Conservation (phyloP, 192 early-diverging fungal species). For the Cladochytrium replicatum region DNA sequence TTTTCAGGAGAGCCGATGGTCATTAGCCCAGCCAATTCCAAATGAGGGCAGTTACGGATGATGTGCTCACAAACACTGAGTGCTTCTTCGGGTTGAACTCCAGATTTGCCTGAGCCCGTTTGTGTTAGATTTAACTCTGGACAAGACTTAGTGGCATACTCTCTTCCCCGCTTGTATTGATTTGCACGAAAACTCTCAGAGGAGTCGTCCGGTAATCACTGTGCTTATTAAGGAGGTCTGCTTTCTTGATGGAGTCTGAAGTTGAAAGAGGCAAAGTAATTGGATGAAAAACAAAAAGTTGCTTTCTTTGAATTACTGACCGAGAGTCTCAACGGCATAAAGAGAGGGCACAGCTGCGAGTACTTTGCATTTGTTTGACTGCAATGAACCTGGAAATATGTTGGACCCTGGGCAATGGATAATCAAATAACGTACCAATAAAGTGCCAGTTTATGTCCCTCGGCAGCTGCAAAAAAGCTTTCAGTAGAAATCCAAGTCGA, state of each 20-base stretch:
- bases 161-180: conserved; percentile 90
- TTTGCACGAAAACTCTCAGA: conserved; percentile 80
- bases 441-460: conserved; percentile 95
- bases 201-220: conserved; percentile 40
- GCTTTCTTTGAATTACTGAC: conserved; percentile 6
- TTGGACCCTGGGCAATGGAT: not conserved
- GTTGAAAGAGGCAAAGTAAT: not conserved
- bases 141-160: conserved; percentile 32
- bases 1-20: conserved; percentile 80
- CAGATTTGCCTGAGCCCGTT: conserved; percentile 60
- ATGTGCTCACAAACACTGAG: conserved; percentile 56
- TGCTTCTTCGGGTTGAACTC: conserved; percentile 45
- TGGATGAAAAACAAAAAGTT: not conserved
- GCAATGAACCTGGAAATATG: conserved; percentile 44
- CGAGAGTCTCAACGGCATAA: conserved; percentile 86
- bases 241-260: conserved; percentile 68
- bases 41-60: conserved; percentile 46
- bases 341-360: conserved; percentile 82
- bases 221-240: conserved; percentile 68
- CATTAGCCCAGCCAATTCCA: conserved; percentile 81
- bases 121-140: not conserved
- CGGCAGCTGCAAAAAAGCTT: conserved; percentile 43
- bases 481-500: conserved; percentile 9
- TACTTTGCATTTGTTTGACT: conserved; percentile 93
- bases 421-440: conserved; percentile 50